Percentiles rank a stretch among this genome's conserved stretches.
phyloP scores from a whole-genome alignment of 805 yeast genomes.

The Yamadazyma sp. region DNA sequence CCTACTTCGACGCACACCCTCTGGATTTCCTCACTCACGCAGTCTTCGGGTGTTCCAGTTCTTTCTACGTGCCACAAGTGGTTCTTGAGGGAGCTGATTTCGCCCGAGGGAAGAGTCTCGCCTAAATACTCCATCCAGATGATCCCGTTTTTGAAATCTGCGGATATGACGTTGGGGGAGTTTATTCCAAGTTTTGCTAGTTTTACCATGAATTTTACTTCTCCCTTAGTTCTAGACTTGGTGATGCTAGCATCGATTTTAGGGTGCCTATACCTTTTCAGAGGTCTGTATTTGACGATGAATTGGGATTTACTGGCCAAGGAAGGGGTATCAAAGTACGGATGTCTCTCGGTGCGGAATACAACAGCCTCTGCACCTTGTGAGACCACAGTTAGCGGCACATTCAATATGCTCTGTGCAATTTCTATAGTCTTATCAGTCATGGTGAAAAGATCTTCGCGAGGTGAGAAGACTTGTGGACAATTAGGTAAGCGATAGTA shows the following conservation, averaged over 20 bases:
- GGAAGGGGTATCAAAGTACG: constrained; percentile 46
- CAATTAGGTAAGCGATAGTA: too few relatives aligned
- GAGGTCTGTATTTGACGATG: constrained; percentile 83
- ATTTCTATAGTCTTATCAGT: constrained; percentile 49
- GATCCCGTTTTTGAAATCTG: constrained; percentile 76
- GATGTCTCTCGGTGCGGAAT: constrained; percentile 62
- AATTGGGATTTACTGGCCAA: constrained; percentile 34
- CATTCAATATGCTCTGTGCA: constrained; percentile 44
- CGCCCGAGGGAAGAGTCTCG: constrained; percentile 49
- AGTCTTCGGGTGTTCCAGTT: constrained; percentile 15
- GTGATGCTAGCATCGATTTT: constrained; percentile 73
- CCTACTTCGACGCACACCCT: constrained; percentile 59
- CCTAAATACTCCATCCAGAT: constrained; percentile 89
- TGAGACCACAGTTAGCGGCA: constrained; percentile 57
- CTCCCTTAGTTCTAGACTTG: constrained; percentile 78
- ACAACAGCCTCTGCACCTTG: constrained; percentile 94
- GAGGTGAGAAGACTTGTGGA: too few relatives aligned
- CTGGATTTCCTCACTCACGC: constrained; percentile 38
- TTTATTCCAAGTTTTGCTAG: constrained; percentile 53
- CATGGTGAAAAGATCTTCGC: too few relatives aligned
- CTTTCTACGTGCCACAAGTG: constrained; percentile 65
- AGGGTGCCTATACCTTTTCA: constrained; percentile 88
- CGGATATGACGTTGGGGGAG: constrained; percentile 71
- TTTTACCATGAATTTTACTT: constrained; percentile 72
- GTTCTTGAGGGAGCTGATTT: constrained; percentile 65